phyloP scores from a whole-genome alignment of 1,284 basidiomycete genomes.

The Ustilago hordei region DNA sequence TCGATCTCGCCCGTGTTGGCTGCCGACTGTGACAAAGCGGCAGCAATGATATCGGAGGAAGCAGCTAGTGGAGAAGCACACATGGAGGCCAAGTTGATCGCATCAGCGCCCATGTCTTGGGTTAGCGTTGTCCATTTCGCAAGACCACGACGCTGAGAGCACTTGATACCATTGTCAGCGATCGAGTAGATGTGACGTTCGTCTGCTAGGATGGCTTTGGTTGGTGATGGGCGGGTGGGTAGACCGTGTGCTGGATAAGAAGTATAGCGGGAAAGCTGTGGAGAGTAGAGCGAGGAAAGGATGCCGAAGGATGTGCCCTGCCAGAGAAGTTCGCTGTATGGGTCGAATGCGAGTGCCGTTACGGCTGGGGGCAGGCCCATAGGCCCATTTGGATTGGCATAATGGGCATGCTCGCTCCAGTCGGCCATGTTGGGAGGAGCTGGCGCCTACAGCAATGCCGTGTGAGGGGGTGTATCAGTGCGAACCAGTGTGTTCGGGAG shows the following conservation, averaged over 20 bases:
- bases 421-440: constrained; percentile 52
- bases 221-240: constrained; percentile 73
- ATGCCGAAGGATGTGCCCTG: constrained; percentile 81
- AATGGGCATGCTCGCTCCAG: constrained; percentile 65
- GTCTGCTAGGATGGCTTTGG: constrained; percentile 67
- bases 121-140: constrained; percentile 66
- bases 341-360: constrained; percentile 80
- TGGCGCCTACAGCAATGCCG: constrained; percentile 1
- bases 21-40: constrained; percentile 53
- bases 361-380: constrained; percentile 60
- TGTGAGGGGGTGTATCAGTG: neutral
- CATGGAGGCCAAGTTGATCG: constrained; percentile 61
- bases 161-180: constrained; percentile 68
- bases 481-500: neutral
- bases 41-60: constrained; percentile 63
- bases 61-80: constrained; percentile 61
- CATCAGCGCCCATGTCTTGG: constrained; percentile 34
- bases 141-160: constrained; percentile 69
- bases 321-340: constrained; percentile 90
- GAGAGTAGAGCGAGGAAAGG: constrained; percentile 80
- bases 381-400: constrained; percentile 55
- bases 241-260: constrained; percentile 72
- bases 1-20: constrained; percentile 45
- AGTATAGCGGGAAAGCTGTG: constrained; percentile 75
- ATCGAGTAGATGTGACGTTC: constrained; percentile 69